Base-by-base conservation (phyloP, 352 stramenopile species). In the Globisporangium iwayamae region DNA sequence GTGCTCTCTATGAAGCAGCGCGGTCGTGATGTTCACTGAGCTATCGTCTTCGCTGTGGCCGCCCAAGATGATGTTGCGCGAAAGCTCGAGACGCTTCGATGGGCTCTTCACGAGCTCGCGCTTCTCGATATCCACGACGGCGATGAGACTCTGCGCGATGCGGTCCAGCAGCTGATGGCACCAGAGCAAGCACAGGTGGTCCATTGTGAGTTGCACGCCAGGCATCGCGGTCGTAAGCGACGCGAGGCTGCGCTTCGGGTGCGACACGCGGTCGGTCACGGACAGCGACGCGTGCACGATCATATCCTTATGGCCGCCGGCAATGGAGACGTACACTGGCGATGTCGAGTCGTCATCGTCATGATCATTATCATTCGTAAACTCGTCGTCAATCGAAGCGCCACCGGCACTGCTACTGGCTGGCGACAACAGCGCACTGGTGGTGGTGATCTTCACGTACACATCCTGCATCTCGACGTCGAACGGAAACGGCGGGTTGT, bases 161-260 rank as follows among this genome's bases (percentile, higher is more conserved):
- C 67, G 66, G 28, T 87, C 73, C 13, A 96, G 69, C 34, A 96
- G 69, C 34, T 94, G 80, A 67, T 93, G 81, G 62, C 88, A 96
- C 88, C 88, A 96, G 22, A 94, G 65, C 60, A 96, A 65, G 59
- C 87, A 92, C 20, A 91, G 71, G 47, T 96, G 88, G 56, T 95
- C 88, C 51, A 95, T 79, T 1, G 86, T 74, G 30, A 82, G 69
- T 32, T 76, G 43, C 11, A 96, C 83, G n/a, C 50, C 38, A 0
- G 87, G 81, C 60, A 96, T 81, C 4, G 80, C 76, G 1, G 81
- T 83, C 7, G 83, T 75, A 34, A 94, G 71, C 7, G 72, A 48
- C 6, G 72, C 78, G 43, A 96, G 56, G 3, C 72, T 74, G 38
- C 73, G 65, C 7, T 67, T 65, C 0, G 65, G 51, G 3, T 70